Conservation (phyloP, 179 eudicot genomes). For the Beta macrorhiza region DNA sequence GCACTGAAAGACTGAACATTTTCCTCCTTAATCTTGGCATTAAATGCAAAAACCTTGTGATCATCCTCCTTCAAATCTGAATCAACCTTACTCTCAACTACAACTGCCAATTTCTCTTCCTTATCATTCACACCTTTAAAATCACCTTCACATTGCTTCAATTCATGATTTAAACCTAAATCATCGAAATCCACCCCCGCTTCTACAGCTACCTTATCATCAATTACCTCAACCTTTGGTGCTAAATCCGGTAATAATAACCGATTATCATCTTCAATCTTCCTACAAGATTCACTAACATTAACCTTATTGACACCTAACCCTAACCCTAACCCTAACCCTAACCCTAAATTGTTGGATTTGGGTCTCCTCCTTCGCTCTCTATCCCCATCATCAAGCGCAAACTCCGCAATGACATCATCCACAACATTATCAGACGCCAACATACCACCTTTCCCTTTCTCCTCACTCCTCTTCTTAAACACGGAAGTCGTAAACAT, state of each 20-base stretch:
- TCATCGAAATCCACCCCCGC: conserved; percentile 28
- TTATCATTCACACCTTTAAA: conserved; percentile 16
- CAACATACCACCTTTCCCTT: conserved; percentile 28
- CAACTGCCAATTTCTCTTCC: conserved; percentile 18
- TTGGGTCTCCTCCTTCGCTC: conserved; percentile 58
- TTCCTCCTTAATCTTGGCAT: conserved; percentile 72
- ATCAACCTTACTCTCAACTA: not conserved
- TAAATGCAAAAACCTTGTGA: conserved; percentile 40
- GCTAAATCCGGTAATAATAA: conserved; percentile 14
- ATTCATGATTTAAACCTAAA: conserved; percentile 1
- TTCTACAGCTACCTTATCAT: conserved; percentile 10
- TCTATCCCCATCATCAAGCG: conserved; percentile 73
- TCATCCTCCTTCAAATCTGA: conserved; percentile 32
- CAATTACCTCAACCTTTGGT: conserved; percentile 21
- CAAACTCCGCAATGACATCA: conserved; percentile 87
- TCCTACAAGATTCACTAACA: conserved; percentile 24
- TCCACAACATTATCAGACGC: conserved; percentile 77
- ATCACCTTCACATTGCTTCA: conserved; percentile 24
- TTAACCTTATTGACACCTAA: conserved; percentile 13
- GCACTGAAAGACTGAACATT: conserved; percentile 57
- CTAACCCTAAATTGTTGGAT: conserved; percentile 29
- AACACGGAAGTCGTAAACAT: conserved; percentile 75
- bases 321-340: conserved; percentile 20
- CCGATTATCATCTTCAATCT: conserved; percentile 16
- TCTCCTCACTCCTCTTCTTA: conserved; percentile 53